Evolutionary conservation across 2,329 filamentous ascomycete genomes (phyloP).

Genomic region (Akanthomyces muscarius): DNA sequence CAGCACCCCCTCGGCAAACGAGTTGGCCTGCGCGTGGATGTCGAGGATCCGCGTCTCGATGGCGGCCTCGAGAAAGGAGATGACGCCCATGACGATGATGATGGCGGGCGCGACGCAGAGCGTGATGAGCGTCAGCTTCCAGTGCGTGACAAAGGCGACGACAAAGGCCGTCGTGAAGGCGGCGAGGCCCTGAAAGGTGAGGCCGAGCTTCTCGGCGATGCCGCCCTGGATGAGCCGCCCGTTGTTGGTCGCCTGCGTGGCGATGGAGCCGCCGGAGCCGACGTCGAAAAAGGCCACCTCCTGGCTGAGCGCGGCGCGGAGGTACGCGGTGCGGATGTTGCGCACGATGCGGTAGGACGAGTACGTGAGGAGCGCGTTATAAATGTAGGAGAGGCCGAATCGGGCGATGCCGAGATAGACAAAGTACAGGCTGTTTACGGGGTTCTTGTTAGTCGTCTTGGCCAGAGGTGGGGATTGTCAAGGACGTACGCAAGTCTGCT

Average conservation of each 20-base stretch:
- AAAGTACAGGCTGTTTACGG: constrained; percentile 45
- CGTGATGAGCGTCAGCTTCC: constrained; percentile 41
- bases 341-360: constrained; percentile 49
- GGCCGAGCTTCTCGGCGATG: constrained; percentile 38
- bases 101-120: constrained; percentile 30
- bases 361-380: constrained; percentile 43
- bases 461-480: not conserved
- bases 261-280: constrained; percentile 37
- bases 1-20: constrained; percentile 35
- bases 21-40: constrained; percentile 32
- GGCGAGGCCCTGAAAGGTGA: constrained; percentile 36
- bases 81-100: constrained; percentile 30
- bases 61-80: constrained; percentile 26
- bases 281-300: constrained; percentile 48
- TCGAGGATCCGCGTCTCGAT: constrained; percentile 34
- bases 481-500: constrained; percentile 29
- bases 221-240: constrained; percentile 40
- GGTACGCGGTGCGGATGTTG: constrained; percentile 44
- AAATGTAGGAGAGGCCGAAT: constrained; percentile 47
- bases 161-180: constrained; percentile 37
- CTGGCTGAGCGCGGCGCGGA: constrained; percentile 47
- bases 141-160: constrained; percentile 38
- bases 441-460: not conserved
- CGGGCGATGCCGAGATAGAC: constrained; percentile 55
- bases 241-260: constrained; percentile 42